These are phyloP conservation scores for Serpula lacrymans DNA, from an alignment of 768 basidiomycete species.

Conservation along the genomic window DNA sequence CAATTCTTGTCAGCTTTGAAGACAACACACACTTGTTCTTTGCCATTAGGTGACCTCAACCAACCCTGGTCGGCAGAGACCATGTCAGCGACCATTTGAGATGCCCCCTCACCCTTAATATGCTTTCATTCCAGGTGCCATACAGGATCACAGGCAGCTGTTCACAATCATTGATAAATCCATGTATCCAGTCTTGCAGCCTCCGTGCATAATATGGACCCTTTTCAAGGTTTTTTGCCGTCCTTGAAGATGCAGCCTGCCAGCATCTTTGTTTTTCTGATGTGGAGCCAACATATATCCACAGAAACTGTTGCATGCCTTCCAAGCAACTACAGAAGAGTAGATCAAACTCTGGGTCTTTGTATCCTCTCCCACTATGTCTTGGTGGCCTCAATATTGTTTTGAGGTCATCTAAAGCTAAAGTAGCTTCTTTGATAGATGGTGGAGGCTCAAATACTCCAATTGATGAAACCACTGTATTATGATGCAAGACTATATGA, in stretches of 20 bases:
- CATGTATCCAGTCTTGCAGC: constrained; percentile 16
- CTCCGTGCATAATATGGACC: constrained; percentile 7
- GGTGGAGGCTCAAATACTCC: too few relatives aligned
- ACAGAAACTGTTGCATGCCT: too few relatives aligned
- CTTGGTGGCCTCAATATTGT: constrained; percentile 3
- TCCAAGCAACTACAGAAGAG: too few relatives aligned
- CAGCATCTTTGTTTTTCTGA: too few relatives aligned
- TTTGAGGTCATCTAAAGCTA: constrained; percentile 1
- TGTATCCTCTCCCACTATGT: constrained; percentile 1
- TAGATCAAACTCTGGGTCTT: constrained; percentile 1
- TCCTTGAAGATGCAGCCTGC: constrained; percentile 1
- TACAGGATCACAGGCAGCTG: constrained; percentile 17
- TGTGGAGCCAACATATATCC: too few relatives aligned
- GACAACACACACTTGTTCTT: constrained; percentile 11
- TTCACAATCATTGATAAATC: constrained; percentile 14
- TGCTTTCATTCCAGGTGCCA: constrained; percentile 23
- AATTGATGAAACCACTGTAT: too few relatives aligned
- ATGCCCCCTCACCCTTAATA: constrained; percentile 33
- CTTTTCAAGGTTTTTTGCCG: too few relatives aligned
- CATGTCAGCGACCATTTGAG: constrained; percentile 32
- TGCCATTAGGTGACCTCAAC: constrained; percentile 19
- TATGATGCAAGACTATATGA: too few relatives aligned
- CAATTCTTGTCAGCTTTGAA: constrained; percentile 21
- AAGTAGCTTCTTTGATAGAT: not conserved
- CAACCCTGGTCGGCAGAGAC: constrained; percentile 30